Conservation (phyloP, 140 eudicot genomes). For the Bidens hawaiensis region DNA sequence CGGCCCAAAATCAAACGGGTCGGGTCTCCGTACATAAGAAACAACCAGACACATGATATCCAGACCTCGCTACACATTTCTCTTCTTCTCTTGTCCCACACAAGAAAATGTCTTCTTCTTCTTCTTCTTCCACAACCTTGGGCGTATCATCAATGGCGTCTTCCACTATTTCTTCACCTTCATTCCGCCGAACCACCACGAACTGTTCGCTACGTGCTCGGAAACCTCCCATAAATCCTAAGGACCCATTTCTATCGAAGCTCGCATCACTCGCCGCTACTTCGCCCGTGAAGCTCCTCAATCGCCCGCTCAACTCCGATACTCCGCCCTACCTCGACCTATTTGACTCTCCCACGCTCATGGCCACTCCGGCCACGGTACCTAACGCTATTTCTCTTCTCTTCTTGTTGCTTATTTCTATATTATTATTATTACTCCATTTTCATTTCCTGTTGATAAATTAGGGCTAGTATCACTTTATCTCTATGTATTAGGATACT, state of each 20-base stretch:
- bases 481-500: too few species aligned
- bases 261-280: conserved; percentile 66
- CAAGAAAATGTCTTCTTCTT: too few species aligned
- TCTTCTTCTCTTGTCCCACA: too few species aligned
- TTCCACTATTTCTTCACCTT: conserved; percentile 31
- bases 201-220: conserved; percentile 15
- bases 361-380: conserved; percentile 81
- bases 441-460: not conserved
- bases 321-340: conserved; percentile 64
- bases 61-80: too few species aligned
- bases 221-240: conserved; percentile 69
- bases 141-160: conserved; percentile 59
- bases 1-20: too few species aligned
- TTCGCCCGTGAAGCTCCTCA: conserved; percentile 56
- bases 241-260: conserved; percentile 64
- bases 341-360: conserved; percentile 55
- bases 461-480: too few species aligned
- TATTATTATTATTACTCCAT: not conserved
- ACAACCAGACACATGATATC: too few species aligned
- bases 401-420: too few species aligned
- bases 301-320: conserved; percentile 44
- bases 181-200: conserved; percentile 34
- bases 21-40: too few species aligned
- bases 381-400: too few species aligned
- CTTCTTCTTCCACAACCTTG: conserved; percentile 27